Evolutionary conservation across 306 rosid species (phyloP).

Genomic region (Mimosa pudica): DNA sequence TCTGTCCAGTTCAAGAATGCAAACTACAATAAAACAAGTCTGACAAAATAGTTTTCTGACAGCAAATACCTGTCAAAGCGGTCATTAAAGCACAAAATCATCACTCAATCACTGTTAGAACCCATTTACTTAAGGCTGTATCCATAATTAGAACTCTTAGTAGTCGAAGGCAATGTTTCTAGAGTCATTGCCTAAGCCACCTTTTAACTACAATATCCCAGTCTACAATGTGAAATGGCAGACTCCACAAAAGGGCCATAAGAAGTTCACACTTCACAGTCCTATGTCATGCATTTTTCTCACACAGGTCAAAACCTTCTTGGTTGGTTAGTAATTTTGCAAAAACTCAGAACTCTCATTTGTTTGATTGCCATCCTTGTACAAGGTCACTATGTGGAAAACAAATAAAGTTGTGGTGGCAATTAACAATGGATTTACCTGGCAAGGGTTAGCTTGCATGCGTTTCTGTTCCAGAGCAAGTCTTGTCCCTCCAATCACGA

Average conservation of each 20-base stretch:
- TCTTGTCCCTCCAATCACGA: constrained; percentile 94
- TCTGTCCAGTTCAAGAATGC: constrained; percentile 50
- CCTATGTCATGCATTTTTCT: neutral
- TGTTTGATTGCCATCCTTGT: constrained; percentile 20
- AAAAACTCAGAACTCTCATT: constrained; percentile 20
- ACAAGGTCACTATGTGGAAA: neutral
- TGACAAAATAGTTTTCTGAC: constrained; percentile 9
- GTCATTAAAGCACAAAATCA: constrained; percentile 9
- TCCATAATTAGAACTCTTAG: neutral
- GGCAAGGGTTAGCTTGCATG: constrained; percentile 91
- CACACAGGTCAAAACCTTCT: neutral
- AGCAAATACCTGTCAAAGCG: neutral
- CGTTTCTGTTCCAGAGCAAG: constrained; percentile 87
- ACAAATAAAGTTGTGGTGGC: constrained; percentile 1
- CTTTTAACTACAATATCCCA: neutral
- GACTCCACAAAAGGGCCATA: constrained; percentile 10
- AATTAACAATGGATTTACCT: constrained; percentile 51
- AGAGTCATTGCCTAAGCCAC: constrained; percentile 5
- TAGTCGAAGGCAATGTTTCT: constrained; percentile 9
- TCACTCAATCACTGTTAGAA: neutral
- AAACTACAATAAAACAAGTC: constrained; percentile 26
- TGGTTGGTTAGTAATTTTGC: constrained; percentile 5
- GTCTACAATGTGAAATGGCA: constrained; percentile 7
- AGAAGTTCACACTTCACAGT: neutral
- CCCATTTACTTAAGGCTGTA: constrained; percentile 10